These are phyloP conservation scores for Zygosaccharomyces rouxii DNA, from an alignment of 805 yeast species.

Conservation along the genomic window DNA sequence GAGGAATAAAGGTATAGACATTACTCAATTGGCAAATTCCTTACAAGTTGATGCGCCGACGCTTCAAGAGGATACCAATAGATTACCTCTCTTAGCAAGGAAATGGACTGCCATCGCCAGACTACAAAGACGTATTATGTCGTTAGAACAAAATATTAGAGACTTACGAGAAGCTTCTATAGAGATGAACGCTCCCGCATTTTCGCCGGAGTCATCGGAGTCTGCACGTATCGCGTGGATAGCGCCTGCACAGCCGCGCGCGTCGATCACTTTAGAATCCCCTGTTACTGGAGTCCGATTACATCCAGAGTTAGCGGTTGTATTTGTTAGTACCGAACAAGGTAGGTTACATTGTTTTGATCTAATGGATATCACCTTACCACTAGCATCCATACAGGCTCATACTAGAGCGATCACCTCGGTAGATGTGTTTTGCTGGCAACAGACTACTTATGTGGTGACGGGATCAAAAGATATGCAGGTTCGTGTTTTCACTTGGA, in stretches of 20 bases:
- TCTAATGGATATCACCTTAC: conserved; percentile 50
- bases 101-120: conserved; percentile 87
- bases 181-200: not conserved
- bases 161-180: not conserved
- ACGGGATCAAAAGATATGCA: conserved; percentile 48
- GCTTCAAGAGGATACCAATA: not conserved
- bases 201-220: not conserved
- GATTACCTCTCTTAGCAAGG: conserved; percentile 29
- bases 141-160: conserved; percentile 49
- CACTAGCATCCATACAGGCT: conserved; percentile 62
- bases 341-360: conserved; percentile 77
- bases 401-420: conserved; percentile 64
- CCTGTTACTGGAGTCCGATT: conserved; percentile 59
- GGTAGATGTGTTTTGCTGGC: conserved; percentile 13
- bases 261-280: conserved; percentile 53
- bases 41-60: conserved; percentile 1
- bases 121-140: conserved; percentile 68
- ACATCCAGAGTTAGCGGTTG: conserved; percentile 68
- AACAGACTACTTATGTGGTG: conserved; percentile 35
- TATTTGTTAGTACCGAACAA: conserved; percentile 65
- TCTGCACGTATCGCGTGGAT: conserved; percentile 48
- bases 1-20: conserved; percentile 6
- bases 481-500: conserved; percentile 49
- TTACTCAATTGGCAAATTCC: conserved; percentile 1
- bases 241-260: conserved; percentile 46